phyloP scores from a whole-genome alignment of 1,284 basidiomycete genomes.

The Sanghuangporus baumii region DNA sequence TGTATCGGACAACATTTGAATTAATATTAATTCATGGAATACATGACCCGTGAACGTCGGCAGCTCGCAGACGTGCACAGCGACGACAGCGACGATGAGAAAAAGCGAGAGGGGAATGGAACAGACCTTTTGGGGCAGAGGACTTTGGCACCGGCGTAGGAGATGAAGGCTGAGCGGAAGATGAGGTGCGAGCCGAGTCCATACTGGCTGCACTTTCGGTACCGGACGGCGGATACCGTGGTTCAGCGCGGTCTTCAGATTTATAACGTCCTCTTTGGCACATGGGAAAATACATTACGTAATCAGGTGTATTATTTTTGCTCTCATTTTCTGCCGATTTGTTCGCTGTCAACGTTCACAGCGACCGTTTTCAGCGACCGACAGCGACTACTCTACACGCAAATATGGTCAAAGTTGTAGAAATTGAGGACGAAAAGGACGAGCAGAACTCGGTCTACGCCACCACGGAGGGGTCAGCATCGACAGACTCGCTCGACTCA shows the following conservation, averaged over 20 bases:
- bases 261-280: not conserved
- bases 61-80: not conserved
- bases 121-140: not conserved
- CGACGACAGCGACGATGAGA: not conserved
- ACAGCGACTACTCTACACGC: not conserved
- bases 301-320: not conserved
- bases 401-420: slow-evolving; percentile 72
- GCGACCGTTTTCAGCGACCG: slow-evolving; percentile 2
- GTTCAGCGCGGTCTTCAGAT: not conserved
- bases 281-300: not conserved
- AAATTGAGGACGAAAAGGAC: slow-evolving; percentile 75
- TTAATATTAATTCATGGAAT: not conserved
- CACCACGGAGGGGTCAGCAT: slow-evolving; percentile 62
- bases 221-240: not conserved
- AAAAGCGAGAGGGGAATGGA: not conserved
- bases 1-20: not conserved
- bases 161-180: not conserved
- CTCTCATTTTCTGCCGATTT: not conserved
- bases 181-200: not conserved
- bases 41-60: not conserved
- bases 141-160: not conserved
- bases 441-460: slow-evolving; percentile 57
- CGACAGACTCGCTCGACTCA: slow-evolving; percentile 69
- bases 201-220: not conserved
- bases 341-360: slow-evolving; percentile 3